These are phyloP conservation scores for Rhodotorula mucilaginosa DNA, from an alignment of 1,284 basidiomycete species.

Conservation along the genomic window DNA sequence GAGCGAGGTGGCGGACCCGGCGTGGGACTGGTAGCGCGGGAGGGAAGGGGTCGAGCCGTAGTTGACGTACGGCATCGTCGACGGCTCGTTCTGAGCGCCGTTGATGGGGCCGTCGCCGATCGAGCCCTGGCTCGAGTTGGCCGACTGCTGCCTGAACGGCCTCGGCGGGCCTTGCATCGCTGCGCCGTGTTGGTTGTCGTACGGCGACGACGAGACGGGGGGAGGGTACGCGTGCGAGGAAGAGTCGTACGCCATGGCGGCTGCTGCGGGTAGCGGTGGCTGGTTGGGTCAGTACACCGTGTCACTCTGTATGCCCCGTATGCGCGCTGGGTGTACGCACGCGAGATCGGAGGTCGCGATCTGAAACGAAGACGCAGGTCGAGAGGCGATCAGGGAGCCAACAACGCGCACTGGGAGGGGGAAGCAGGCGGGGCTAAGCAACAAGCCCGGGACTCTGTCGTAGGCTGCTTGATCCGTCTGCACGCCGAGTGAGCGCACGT, in stretches of 20 bases:
- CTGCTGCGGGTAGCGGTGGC: too few relatives aligned
- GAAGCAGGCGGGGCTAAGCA: background rate
- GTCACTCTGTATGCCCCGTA: too few relatives aligned
- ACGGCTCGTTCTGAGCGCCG: conserved; percentile 2
- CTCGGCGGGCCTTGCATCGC: conserved; percentile 10
- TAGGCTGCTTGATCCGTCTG: too few relatives aligned
- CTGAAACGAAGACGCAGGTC: background rate
- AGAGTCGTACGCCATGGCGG: conserved; percentile 7
- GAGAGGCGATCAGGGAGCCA: background rate
- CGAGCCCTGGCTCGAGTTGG: conserved; percentile 30
- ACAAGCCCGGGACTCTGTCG: too few relatives aligned
- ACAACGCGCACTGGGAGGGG: background rate
- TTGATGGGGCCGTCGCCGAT: conserved; percentile 7
- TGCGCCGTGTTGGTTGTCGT: conserved; percentile 1
- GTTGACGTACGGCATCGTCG: conserved; percentile 29
- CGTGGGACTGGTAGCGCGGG: conserved; percentile 38
- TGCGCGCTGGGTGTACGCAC: background rate
- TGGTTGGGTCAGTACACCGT: too few relatives aligned
- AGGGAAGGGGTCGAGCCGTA: conserved; percentile 38
- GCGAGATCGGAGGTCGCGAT: background rate
- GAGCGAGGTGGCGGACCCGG: conserved; percentile 24
- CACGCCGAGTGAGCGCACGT: too few relatives aligned
- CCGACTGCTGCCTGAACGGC: conserved; percentile 31
- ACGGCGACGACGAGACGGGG: conserved; percentile 2
- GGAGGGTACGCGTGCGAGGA: conserved; percentile 3